These are phyloP conservation scores for Lachnellula hyalina DNA, from an alignment of 2,329 filamentous ascomycete species.

Conservation along the genomic window DNA sequence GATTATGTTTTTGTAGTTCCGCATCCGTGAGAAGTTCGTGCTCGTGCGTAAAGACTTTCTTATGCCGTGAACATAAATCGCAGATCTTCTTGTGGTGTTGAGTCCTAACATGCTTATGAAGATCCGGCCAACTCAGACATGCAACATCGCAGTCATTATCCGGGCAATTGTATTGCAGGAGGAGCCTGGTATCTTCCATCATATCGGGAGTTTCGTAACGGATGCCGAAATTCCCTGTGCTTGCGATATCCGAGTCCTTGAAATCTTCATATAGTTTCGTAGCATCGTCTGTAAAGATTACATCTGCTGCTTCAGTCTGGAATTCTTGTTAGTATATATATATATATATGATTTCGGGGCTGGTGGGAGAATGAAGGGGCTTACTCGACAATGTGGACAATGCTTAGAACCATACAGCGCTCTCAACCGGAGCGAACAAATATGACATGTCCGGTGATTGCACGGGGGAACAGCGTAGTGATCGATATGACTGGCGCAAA, in stretches of 20 bases:
- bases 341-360: conserved; percentile 34
- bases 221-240: conserved; percentile 80
- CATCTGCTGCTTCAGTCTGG: conserved; percentile 65
- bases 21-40: conserved; percentile 83
- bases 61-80: conserved; percentile 86
- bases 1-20: conserved; percentile 83
- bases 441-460: conserved; percentile 95
- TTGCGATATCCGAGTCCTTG: conserved; percentile 63
- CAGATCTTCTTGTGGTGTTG: conserved; percentile 86
- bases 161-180: conserved; percentile 93
- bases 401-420: conserved; percentile 95
- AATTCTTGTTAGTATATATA: conserved; percentile 35
- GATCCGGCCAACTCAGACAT: conserved; percentile 72
- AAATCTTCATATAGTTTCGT: conserved; percentile 86
- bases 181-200: conserved; percentile 79
- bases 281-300: conserved; percentile 86
- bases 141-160: conserved; percentile 79
- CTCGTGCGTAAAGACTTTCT: conserved; percentile 98
- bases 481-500: conserved; percentile 85
- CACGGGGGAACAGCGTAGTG: conserved; percentile 89
- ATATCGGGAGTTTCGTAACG: conserved; percentile 86
- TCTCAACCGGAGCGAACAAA: conserved; percentile 84
- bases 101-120: conserved; percentile 75
- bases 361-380: conserved; percentile 31
- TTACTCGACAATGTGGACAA: conserved; percentile 89